Evolutionary conservation across 306 rosid genomes (phyloP).

Genomic region (Cucumis sativus): Cucumber_9930_V3 NC_026656.2:24273001-24273500

Average conservation of each 20-base stretch:
- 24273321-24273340: too few species aligned
- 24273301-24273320: background rate
- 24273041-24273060: background rate
- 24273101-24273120: background rate
- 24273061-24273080: background rate
- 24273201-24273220: background rate
- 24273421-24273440: background rate
- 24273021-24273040: background rate
- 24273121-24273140: background rate
- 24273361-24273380: background rate
- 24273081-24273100: background rate
- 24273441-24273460: background rate
- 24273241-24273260: background rate
- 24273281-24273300: background rate
- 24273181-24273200: background rate
- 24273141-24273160: background rate
- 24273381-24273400: too few species aligned
- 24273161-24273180: background rate
- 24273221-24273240: background rate
- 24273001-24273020: conserved; percentile 20
- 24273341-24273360: too few species aligned
- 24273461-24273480: background rate
- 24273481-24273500: background rate
- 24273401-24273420: background rate
- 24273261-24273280: background rate